These are phyloP conservation scores for Bimuria novae-zelandiae DNA, from an alignment of 2,329 filamentous ascomycete species.

Conservation along the genomic window DNA sequence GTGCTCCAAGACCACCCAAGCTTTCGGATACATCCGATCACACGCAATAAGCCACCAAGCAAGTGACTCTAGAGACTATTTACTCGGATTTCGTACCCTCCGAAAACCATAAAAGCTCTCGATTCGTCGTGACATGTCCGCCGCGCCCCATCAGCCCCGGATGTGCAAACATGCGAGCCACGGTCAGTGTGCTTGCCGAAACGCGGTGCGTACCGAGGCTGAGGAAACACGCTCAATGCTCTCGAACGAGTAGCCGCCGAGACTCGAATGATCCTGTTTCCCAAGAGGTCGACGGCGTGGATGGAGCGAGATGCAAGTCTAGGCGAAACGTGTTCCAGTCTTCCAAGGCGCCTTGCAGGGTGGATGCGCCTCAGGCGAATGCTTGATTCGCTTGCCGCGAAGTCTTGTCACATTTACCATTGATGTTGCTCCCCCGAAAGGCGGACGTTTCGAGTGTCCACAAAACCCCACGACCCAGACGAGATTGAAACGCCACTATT, in stretches of 20 bases:
- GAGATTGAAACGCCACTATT: conserved; percentile 16
- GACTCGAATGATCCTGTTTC: conserved; percentile 9
- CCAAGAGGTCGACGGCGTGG: background rate
- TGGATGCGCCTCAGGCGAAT: conserved; percentile 22
- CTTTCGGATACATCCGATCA: background rate
- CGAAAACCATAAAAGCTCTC: background rate
- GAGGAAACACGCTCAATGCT: conserved; percentile 13
- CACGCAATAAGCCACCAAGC: background rate
- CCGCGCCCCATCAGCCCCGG: background rate
- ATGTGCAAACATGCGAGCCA: conserved; percentile 1
- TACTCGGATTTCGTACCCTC: too few relatives aligned
- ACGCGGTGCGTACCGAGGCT: background rate
- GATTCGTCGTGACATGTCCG: background rate
- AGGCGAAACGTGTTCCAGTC: conserved; percentile 22
- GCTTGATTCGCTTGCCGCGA: conserved; percentile 36
- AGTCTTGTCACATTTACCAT: conserved; percentile 20
- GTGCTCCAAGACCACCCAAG: background rate
- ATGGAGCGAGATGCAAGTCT: background rate
- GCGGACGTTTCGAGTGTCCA: conserved; percentile 21
- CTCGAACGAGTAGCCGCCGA: background rate
- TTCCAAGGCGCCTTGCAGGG: background rate
- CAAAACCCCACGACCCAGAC: conserved; percentile 12
- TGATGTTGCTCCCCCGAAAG: conserved; percentile 3
- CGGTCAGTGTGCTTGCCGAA: conserved; percentile 14
- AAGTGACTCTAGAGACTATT: background rate